Conservation (phyloP, 371 early-diverging fungal species). For the Mucor saturninus region DNA sequence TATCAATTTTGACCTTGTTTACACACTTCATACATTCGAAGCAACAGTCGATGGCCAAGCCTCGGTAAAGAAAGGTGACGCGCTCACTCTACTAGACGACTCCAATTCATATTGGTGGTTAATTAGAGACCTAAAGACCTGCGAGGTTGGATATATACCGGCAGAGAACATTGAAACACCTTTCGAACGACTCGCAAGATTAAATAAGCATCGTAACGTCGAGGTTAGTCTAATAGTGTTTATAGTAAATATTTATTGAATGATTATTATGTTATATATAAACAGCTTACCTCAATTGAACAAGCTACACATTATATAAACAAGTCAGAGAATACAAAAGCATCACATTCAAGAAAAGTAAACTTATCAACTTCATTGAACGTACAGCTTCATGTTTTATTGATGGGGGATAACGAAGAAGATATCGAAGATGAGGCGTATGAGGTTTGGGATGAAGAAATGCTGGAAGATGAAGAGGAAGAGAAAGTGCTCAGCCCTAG, state of each 20-base stretch:
- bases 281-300: slow-evolving; percentile 29
- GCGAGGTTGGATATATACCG: slow-evolving; percentile 91
- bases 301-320: slow-evolving; percentile 28
- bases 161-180: slow-evolving; percentile 94
- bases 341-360: slow-evolving; percentile 14
- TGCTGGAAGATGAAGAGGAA: slow-evolving; percentile 26
- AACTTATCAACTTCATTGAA: slow-evolving; percentile 24
- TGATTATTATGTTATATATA: not conserved
- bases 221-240: slow-evolving; percentile 27
- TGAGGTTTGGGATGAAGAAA: slow-evolving; percentile 36
- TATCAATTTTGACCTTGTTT: slow-evolving; percentile 62
- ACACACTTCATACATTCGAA: slow-evolving; percentile 89
- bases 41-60: slow-evolving; percentile 94
- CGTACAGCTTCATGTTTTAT: slow-evolving; percentile 30
- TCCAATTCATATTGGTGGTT: slow-evolving; percentile 95
- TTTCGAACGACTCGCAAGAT: slow-evolving; percentile 84
- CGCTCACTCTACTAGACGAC: slow-evolving; percentile 87
- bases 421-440: slow-evolving; percentile 33
- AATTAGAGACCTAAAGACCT: slow-evolving; percentile 79
- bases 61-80: slow-evolving; percentile 83
- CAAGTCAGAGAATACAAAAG: slow-evolving; percentile 2
- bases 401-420: slow-evolving; percentile 27
- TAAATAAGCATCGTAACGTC: slow-evolving; percentile 86
- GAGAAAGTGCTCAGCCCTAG: not conserved
- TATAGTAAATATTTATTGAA: not conserved